These are phyloP conservation scores for Atkinsonella hypoxylon DNA, from an alignment of 2,329 filamentous ascomycete genomes.

Conservation along the genomic window DNA sequence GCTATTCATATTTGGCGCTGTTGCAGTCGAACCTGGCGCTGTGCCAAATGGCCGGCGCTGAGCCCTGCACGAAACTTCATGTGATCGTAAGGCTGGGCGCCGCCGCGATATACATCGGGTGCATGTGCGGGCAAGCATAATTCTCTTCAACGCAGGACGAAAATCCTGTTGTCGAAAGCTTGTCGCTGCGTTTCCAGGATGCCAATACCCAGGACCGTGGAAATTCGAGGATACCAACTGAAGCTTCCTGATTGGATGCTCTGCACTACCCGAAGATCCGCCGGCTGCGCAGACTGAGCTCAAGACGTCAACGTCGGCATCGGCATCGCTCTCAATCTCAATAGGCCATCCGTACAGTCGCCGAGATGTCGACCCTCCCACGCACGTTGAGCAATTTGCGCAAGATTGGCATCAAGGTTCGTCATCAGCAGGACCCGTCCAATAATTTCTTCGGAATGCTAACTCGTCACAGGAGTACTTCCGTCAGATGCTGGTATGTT, in stretches of 20 bases:
- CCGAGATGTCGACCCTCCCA: constrained; percentile 76
- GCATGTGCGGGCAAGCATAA: constrained; percentile 24
- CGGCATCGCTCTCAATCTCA: constrained; percentile 3
- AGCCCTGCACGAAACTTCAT: constrained; percentile 15
- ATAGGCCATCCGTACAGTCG: constrained; percentile 14
- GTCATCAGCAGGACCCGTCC: constrained; percentile 7
- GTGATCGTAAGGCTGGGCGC: constrained; percentile 7
- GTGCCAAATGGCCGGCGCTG: constrained; percentile 29
- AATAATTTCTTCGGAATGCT: constrained; percentile 4
- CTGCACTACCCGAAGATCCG: constrained; percentile 17
- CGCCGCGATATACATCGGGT: constrained; percentile 18
- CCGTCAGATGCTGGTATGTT: constrained; percentile 82
- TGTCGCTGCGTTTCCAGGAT: not conserved
- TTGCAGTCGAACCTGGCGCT: constrained; percentile 19
- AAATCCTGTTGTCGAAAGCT: too few species aligned
- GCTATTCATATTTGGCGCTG: constrained; percentile 16
- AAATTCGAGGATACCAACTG: not conserved
- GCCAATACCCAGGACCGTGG: not conserved
- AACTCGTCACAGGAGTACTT: constrained; percentile 58
- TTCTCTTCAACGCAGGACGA: not conserved
- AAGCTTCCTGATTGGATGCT: not conserved
- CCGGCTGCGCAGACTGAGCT: constrained; percentile 12
- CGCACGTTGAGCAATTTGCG: constrained; percentile 81
- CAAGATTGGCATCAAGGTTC: constrained; percentile 78
- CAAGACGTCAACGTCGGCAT: constrained; percentile 6